Percentiles rank a stretch among this genome's conserved stretches.
Conservation (phyloP, 495 filamentous ascomycete genomes). For the Halenospora varia region DNA sequence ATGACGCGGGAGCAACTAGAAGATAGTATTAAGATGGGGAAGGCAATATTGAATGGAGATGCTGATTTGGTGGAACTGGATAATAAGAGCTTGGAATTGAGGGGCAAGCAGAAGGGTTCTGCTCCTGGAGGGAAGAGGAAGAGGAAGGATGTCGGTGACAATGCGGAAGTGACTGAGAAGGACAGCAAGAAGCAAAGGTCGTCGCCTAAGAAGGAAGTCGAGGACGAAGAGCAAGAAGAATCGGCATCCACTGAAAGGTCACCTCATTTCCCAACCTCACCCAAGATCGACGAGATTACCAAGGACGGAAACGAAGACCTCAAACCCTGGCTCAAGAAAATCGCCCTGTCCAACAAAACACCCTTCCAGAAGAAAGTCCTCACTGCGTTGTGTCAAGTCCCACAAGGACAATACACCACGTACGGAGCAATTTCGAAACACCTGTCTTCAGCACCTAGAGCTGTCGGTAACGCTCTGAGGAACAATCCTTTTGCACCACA, state of each 20-base stretch:
- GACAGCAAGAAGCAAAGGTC: constrained; percentile 22
- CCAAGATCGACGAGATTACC: neutral
- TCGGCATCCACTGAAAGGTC: neutral
- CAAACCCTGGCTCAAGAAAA: constrained; percentile 18
- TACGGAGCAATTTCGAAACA: constrained; percentile 67
- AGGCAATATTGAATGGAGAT: constrained; percentile 25
- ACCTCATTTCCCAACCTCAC: neutral
- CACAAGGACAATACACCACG: constrained; percentile 64
- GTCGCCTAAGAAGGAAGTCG: neutral
- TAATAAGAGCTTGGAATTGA: constrained; percentile 21
- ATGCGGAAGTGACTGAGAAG: constrained; percentile 15
- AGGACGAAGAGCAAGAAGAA: neutral
- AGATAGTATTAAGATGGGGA: constrained; percentile 24
- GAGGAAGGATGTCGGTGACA: constrained; percentile 6
- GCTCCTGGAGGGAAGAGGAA: constrained; percentile 19
- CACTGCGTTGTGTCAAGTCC: constrained; percentile 61
- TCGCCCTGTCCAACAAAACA: constrained; percentile 14
- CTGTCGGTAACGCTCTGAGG: constrained; percentile 74
- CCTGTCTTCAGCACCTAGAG: constrained; percentile 67
- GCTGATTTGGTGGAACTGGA: constrained; percentile 26
- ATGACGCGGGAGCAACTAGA: constrained; percentile 27
- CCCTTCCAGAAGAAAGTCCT: constrained; percentile 24
- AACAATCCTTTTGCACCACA: constrained; percentile 69
- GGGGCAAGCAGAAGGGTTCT: constrained; percentile 22
- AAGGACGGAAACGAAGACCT: too few relatives aligned